A percentile compares a stretch with the other conserved stretches of the same genome.
Evolutionary conservation across 1,284 basidiomycete species (phyloP).

Genomic region (Trametes polyzona): DNA sequence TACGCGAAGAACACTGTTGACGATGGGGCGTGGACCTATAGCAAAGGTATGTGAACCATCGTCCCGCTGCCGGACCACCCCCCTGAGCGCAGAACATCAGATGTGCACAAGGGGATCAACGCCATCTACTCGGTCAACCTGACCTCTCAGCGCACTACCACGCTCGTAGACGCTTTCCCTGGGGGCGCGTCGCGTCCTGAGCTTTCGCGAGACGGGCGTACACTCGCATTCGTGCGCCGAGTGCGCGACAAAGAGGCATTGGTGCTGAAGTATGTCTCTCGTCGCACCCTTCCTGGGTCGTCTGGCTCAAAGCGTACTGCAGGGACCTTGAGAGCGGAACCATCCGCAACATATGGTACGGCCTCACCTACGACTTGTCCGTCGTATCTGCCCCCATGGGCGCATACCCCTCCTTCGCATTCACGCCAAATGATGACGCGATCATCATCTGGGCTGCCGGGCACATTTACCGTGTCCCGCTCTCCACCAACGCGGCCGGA

Average conservation of each 20-base stretch:
- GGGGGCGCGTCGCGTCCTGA: slow-evolving; percentile 76
- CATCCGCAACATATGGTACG: slow-evolving; percentile 67
- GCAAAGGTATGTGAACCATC: slow-evolving; percentile 67
- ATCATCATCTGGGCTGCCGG: slow-evolving; percentile 76
- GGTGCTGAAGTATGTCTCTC: slow-evolving; percentile 61
- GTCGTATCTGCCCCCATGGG: slow-evolving; percentile 71
- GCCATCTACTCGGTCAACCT: slow-evolving; percentile 66
- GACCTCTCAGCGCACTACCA: slow-evolving; percentile 54
- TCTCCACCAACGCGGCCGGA: slow-evolving; percentile 50
- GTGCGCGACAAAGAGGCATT: slow-evolving; percentile 73
- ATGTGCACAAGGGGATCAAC: slow-evolving; percentile 72
- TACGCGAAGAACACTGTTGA: slow-evolving; percentile 68
- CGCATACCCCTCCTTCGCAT: slow-evolving; percentile 74
- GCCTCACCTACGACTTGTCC: slow-evolving; percentile 67
- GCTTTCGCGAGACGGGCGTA: slow-evolving; percentile 67
- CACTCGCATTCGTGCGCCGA: slow-evolving; percentile 73
- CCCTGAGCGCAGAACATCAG: too few relatives aligned
- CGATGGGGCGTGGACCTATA: slow-evolving; percentile 57
- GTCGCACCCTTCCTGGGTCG: not conserved
- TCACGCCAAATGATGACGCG: slow-evolving; percentile 62
- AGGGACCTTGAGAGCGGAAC: slow-evolving; percentile 72
- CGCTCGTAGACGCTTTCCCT: slow-evolving; percentile 57
- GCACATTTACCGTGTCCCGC: slow-evolving; percentile 64
- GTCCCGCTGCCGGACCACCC: too few relatives aligned
- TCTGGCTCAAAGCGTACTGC: not conserved